phyloP scores from a whole-genome alignment of 345 rosid species.

The Trapa incisa region DNA sequence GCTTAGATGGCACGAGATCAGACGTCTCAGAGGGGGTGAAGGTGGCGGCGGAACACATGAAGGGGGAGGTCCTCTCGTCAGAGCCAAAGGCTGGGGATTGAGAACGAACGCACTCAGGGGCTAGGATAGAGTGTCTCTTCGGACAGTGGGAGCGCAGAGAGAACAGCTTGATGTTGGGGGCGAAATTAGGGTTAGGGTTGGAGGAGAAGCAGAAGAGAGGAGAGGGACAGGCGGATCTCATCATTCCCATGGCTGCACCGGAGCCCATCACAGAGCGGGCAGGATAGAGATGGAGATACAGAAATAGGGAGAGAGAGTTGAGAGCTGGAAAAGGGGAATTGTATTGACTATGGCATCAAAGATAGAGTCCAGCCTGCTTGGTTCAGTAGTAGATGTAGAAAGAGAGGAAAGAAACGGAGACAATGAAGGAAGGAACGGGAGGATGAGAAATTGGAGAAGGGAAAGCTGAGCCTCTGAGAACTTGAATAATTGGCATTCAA shows the following conservation, averaged over 20 bases:
- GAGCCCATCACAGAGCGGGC: conserved; percentile 13
- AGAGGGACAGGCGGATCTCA: conserved; percentile 12
- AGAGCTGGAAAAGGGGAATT: too few relatives aligned
- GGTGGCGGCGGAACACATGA: conserved; percentile 44
- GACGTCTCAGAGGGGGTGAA: conserved; percentile 34
- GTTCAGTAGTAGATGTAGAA: too few relatives aligned
- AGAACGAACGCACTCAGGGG: conserved; percentile 30
- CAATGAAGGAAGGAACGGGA: too few relatives aligned
- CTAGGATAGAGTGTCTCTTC: conserved; percentile 1
- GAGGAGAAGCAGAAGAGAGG: conserved; percentile 12
- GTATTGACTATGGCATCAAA: too few relatives aligned
- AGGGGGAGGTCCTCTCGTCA: conserved; percentile 15
- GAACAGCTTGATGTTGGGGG: conserved; percentile 19
- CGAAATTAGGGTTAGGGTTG: conserved; percentile 14
- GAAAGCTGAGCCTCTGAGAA: too few relatives aligned
- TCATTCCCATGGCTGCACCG: conserved; percentile 20
- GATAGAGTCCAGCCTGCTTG: too few relatives aligned
- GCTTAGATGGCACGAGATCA: conserved; percentile 33
- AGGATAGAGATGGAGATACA: too few relatives aligned
- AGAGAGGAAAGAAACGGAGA: too few relatives aligned
- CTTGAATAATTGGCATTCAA: too few relatives aligned
- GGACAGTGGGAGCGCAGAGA: conserved; percentile 15
- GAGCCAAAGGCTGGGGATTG: conserved; percentile 16
- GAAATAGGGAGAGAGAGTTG: neutral
- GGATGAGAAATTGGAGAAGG: too few relatives aligned